Evolutionary conservation across 179 eudicot species (phyloP), one percentile per base, ranked within the genome.

Genomic region (Beta lomatogona): DNA sequence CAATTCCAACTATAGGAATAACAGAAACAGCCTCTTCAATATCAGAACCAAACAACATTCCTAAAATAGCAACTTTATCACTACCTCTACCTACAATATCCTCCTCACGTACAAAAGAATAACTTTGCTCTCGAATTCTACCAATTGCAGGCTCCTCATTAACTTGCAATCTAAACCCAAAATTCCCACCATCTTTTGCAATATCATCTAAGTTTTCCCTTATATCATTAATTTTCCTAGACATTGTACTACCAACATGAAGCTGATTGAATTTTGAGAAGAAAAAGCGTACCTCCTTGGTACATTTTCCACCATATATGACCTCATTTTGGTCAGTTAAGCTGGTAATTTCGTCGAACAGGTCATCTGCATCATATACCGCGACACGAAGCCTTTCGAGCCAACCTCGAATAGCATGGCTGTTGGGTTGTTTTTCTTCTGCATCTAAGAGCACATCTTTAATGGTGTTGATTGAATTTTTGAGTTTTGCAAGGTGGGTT

Each of bases 261-360:
- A 85, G 16, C 25, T 59, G 76, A 28, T 82, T 84, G n/a, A 71
- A 58, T 41, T 25, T 65, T 25, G 79, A 79, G 60, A 83, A 83
- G 76, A 79, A 78, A 9, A 71, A 12, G 41, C 53, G 19, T 75
- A 77, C 82, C 78, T 86, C 69, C 41, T 13, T 71, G 21, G 22
- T 63, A 7, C 25, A 55, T 52, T 36, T 76, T 28, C 16, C 36
- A 0, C 60, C 60, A 5, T 6, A 44, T 44, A 46, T 59, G 46
- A 48, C 28, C 46, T 65, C 13, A 12, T 63, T 31, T 46, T 53
- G 68, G n/a, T 15, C 10, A 6, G 55, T 64, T 19, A 70, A 73
- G 57, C 82, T 82, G 10, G 78, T 54, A 54, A 85, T 76, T 44
- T 81, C 86, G n/a, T 89, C 91, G 60, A 89, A 22, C 72, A 87